Evolutionary conservation across 129 eudicot genomes (phyloP), one percentile per base, ranked within the genome.

Genomic region (Chrysanthemum lavandulifolium): DNA sequence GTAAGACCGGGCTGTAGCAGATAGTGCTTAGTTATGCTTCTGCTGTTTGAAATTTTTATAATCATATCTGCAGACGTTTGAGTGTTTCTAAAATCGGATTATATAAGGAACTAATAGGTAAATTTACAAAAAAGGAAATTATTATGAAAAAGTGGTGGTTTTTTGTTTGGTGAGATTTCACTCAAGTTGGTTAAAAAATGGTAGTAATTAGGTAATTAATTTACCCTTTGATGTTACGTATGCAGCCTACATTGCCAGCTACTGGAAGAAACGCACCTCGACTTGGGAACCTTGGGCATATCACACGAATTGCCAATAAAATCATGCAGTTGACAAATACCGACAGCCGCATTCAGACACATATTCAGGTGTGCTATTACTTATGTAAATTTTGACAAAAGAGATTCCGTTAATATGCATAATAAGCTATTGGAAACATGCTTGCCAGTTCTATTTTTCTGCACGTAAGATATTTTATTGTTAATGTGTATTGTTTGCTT

Each of bases 211-310:
- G 9, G 47, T 40, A 40, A 40, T 40, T 8, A n/a, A 15, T 57
- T 68, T 47, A 27, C 67, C 23, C 13, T 13, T 68, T 5, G 59
- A 33, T 15, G 25, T 19, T 23, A 11, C 10, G 27, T 68, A 23
- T 82, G 79, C 87, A 92, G 98, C 98, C 98, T 40, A 89, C 95
- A 43, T 13, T 81, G 71, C 85, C 94, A n/a, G 89, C 91, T 52
- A 25, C 89, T 71, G 91, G 94, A 51, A 89, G 75, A 81, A 72
- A 54, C 43, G 76, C 85, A 48, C 95, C 89, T 33, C 88, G 87
- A 59, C 85, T 78, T 19, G 98, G 98, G 68, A 86, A 86, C 81
- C 81, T 89, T 25, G 98, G 98, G 69, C 98, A 92, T 81, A 31
- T 92, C 25, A 92, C 98, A 47, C 87, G 96, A 13, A 92, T 92